phyloP scores from a whole-genome alignment of 805 yeast species.

The Spathaspora gorwiae region DNA sequence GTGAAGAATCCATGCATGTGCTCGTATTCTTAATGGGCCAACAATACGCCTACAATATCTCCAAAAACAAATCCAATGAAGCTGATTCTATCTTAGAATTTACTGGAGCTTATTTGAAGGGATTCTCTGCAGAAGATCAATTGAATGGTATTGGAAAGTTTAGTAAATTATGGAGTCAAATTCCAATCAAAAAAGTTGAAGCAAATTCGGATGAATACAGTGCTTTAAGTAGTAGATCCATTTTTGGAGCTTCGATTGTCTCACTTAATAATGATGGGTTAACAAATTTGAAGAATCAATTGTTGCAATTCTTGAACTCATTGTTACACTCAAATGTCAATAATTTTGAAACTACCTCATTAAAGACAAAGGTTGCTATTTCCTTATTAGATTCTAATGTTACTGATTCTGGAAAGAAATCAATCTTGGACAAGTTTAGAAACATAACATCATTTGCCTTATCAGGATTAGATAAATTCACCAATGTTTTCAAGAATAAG shows the following conservation, averaged over 20 bases:
- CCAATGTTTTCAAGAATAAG: constrained; percentile 12
- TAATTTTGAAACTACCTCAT: constrained; percentile 22
- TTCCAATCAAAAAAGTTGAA: constrained; percentile 42
- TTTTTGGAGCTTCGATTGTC: constrained; percentile 60
- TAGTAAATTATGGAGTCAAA: constrained; percentile 46
- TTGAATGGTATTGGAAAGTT: constrained; percentile 49
- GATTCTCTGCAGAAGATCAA: constrained; percentile 66
- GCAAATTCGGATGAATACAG: constrained; percentile 32
- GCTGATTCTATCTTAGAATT: constrained; percentile 69
- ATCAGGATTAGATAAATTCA: constrained; percentile 33
- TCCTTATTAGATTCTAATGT: constrained; percentile 42
- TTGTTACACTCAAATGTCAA: constrained; percentile 32
- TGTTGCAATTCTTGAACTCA: constrained; percentile 55
- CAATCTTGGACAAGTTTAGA: constrained; percentile 32
- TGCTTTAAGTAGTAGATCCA: constrained; percentile 46
- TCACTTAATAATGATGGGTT: constrained; percentile 48
- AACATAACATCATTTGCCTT: constrained; percentile 31
- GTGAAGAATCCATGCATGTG: constrained; percentile 60
- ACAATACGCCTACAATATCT: constrained; percentile 47
- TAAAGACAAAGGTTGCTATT: constrained; percentile 50
- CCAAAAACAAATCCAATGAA: constrained; percentile 61
- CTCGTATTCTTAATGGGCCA: constrained; percentile 76
- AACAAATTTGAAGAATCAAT: constrained; percentile 42
- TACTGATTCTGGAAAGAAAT: constrained; percentile 21
- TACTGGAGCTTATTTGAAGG: constrained; percentile 60